Percentiles rank a stretch among this genome's conserved stretches.
Conservation (phyloP, 441 rosid genomes). For the Arabidopsis lyrata region DNA sequence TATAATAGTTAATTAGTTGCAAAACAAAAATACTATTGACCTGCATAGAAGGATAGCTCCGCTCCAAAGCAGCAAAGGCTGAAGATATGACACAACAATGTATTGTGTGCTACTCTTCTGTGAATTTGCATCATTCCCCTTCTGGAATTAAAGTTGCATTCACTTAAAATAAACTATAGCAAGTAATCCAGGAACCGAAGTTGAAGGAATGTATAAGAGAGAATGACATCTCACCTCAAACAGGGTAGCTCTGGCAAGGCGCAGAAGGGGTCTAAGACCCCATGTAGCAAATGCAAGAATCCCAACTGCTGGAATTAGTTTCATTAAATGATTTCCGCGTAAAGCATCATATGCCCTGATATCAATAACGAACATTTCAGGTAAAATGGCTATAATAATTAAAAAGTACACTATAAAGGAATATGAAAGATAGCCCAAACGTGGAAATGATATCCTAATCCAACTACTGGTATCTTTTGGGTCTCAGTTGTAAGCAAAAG, state of each 20-base stretch:
- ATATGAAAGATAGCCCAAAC: constrained; percentile 7
- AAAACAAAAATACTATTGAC: constrained; percentile 40
- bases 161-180: constrained; percentile 32
- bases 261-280: constrained; percentile 70
- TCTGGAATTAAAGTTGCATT: constrained; percentile 38
- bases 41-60: constrained; percentile 75
- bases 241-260: constrained; percentile 52
- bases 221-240: constrained; percentile 50
- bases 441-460: constrained; percentile 2
- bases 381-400: neutral
- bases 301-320: constrained; percentile 64
- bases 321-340: constrained; percentile 50
- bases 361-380: constrained; percentile 34
- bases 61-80: constrained; percentile 73
- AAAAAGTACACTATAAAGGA: constrained; percentile 5
- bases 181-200: constrained; percentile 31
- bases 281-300: constrained; percentile 71
- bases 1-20: constrained; percentile 3
- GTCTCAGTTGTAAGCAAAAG: constrained; percentile 18
- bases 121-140: constrained; percentile 64
- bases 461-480: constrained; percentile 9
- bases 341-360: constrained; percentile 61
- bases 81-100: constrained; percentile 62
- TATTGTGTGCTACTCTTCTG: constrained; percentile 56
- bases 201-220: constrained; percentile 21